Conservation (phyloP, 2,329 filamentous ascomycete species). For the Penicillium sp. region DNA sequence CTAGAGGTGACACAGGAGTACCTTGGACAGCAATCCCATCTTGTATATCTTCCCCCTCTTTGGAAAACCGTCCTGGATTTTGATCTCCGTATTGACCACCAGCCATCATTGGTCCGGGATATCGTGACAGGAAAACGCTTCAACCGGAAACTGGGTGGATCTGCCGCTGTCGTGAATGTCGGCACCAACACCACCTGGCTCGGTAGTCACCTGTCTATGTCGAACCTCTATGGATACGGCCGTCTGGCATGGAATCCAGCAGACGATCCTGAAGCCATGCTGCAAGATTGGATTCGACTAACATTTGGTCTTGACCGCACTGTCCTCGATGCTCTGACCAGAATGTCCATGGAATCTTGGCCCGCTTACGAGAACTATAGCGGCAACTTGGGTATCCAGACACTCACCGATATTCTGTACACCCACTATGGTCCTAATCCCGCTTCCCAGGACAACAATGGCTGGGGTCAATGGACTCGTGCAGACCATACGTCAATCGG, state of each 20-base stretch:
- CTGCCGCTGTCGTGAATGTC: conserved; percentile 62
- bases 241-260: conserved; percentile 61
- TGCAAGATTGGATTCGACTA: conserved; percentile 63
- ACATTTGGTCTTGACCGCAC: conserved; percentile 55
- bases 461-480: conserved; percentile 68
- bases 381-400: conserved; percentile 66
- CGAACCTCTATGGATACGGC: conserved; percentile 66
- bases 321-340: conserved; percentile 56
- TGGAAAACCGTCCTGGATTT: conserved; percentile 66
- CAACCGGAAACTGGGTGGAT: conserved; percentile 55
- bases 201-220: conserved; percentile 64
- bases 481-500: conserved; percentile 57
- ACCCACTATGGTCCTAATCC: conserved; percentile 65
- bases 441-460: conserved; percentile 60
- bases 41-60: conserved; percentile 62
- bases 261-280: conserved; percentile 45
- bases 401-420: conserved; percentile 62
- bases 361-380: conserved; percentile 66
- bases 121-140: conserved; percentile 59
- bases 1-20: conserved; percentile 66
- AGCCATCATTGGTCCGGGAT: conserved; percentile 54
- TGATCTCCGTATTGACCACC: conserved; percentile 57
- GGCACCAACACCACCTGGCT: conserved; percentile 64
- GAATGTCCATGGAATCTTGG: conserved; percentile 65
- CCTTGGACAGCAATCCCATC: conserved; percentile 63